Base-by-base conservation (phyloP, 257 asterid genomes). In the Penstemon barbatus region DNA sequence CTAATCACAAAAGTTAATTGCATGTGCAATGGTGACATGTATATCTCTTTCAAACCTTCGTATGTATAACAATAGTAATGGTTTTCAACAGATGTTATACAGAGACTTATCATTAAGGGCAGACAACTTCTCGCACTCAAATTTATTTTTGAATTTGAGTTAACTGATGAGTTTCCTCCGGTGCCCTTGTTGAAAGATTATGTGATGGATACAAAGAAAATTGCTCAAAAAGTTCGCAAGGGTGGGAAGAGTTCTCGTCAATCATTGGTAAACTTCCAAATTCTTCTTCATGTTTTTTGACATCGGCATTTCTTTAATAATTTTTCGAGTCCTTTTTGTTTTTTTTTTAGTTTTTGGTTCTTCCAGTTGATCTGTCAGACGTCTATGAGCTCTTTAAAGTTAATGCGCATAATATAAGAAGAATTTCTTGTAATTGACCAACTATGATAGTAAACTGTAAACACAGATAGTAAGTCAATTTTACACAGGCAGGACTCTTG, bases 91-190 rank as follows among this genome's bases (percentile, higher is more conserved):
- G 92, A 83, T 75, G 68, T 85, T 39, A 77, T 85, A 65, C 72
- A 61, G 84, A 83, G 77, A 77, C 87, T 88, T 65, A 83, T 85
- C 66, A 48, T 56, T 65, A 77, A 71, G 77, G 85, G 86, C 57
- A 80, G 79, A 75, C 88, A 74, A 56, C 82, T 82, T 41, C 9
- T 80, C 57, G 95, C 95, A 68, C 83, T 85, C 68, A 87, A 82
- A 77, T 87, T 87, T 74, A 61, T 83, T 41, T 77, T 83, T 65
- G 87, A 79, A 65, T 85, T 83, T 75, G 88, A 68, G 82, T 75
- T 81, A 50, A 73, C 84, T 49, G 83, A 83, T 46, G 84, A 78
- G 77, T 83, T 83, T 68, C 87, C 92, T 18, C 92, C 92, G 4
- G 83, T 85, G 56, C 87, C 95, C 68, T 75, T 83, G 48, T 61